Percentiles rank a stretch among this genome's conserved stretches.
These are phyloP conservation scores for Saturnispora gosingensis DNA, from an alignment of 805 yeast species.

Conservation along the genomic window DNA sequence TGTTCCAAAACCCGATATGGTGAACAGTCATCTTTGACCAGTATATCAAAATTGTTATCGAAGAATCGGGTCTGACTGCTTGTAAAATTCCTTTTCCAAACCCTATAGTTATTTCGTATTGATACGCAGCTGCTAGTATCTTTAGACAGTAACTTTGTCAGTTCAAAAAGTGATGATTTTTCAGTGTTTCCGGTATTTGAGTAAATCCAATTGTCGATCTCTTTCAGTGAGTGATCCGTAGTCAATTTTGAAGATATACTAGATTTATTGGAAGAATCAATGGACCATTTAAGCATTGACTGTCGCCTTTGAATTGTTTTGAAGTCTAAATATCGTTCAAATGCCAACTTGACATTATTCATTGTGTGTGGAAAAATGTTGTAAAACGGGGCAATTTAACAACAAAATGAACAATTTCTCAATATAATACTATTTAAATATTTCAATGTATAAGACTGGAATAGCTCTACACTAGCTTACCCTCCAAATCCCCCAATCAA, in stretches of 20 bases:
- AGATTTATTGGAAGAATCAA: slow-evolving; percentile 10
- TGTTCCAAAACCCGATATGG: slow-evolving; percentile 6
- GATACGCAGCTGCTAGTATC: background rate
- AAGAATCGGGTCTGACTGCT: slow-evolving; percentile 18
- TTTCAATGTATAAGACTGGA: background rate
- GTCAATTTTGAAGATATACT: background rate
- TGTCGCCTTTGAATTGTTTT: slow-evolving; percentile 20
- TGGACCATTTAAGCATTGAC: slow-evolving; percentile 22
- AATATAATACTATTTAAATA: no score
- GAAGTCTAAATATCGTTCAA: slow-evolving; percentile 21
- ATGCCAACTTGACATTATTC: slow-evolving; percentile 20
- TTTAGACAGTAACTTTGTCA: background rate
- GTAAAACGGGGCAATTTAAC: background rate
- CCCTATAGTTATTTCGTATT: background rate
- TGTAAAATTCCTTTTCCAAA: slow-evolving; percentile 16
- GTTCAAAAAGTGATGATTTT: slow-evolving; percentile 1
- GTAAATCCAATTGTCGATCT: background rate
- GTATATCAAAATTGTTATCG: slow-evolving; percentile 19
- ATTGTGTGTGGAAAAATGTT: slow-evolving; percentile 8
- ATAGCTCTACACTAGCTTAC: background rate
- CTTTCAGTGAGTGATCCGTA: background rate
- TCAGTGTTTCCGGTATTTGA: background rate
- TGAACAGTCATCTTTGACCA: slow-evolving; percentile 10
- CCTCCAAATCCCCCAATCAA: background rate
- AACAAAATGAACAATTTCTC: background rate